phyloP scores from a whole-genome alignment of 1,284 basidiomycete species.

The Xanthoconium separans region DNA sequence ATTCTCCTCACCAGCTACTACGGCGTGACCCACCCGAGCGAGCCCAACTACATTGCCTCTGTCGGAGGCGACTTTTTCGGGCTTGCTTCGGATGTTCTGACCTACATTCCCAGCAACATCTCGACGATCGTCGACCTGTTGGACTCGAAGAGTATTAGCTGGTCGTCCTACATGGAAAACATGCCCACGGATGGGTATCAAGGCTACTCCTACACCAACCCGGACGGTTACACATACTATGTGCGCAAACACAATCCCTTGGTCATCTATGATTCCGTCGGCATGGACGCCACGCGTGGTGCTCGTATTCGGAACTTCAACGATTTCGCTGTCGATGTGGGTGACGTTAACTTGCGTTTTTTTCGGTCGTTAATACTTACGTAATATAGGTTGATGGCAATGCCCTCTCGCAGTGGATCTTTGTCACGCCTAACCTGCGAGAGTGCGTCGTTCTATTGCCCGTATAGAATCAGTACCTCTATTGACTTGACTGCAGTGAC shows the following conservation, averaged over 20 bases:
- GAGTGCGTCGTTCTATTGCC: constrained; percentile 16
- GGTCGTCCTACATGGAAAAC: constrained; percentile 59
- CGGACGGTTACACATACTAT: constrained; percentile 47
- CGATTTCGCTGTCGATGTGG: constrained; percentile 52
- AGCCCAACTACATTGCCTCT: constrained; percentile 59
- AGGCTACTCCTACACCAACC: constrained; percentile 47
- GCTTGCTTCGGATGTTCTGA: constrained; percentile 47
- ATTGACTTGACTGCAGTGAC: constrained; percentile 27
- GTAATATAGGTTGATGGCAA: constrained; percentile 33
- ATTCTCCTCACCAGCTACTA: constrained; percentile 54
- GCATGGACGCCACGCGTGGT: constrained; percentile 40
- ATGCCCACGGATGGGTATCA: constrained; percentile 56
- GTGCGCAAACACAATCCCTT: constrained; percentile 62
- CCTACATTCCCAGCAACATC: constrained; percentile 39
- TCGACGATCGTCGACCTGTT: constrained; percentile 64
- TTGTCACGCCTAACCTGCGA: constrained; percentile 60
- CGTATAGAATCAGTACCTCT: neutral
- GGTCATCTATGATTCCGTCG: constrained; percentile 52
- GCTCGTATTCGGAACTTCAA: constrained; percentile 64
- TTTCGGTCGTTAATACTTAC: too few relatives aligned
- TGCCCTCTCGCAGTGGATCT: constrained; percentile 59
- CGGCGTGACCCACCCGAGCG: constrained; percentile 61
- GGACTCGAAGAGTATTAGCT: constrained; percentile 55
- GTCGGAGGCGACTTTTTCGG: constrained; percentile 63
- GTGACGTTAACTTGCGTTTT: neutral